Conservation (phyloP, 2,329 filamentous ascomycete genomes). For the Alternaria arbusti region DNA sequence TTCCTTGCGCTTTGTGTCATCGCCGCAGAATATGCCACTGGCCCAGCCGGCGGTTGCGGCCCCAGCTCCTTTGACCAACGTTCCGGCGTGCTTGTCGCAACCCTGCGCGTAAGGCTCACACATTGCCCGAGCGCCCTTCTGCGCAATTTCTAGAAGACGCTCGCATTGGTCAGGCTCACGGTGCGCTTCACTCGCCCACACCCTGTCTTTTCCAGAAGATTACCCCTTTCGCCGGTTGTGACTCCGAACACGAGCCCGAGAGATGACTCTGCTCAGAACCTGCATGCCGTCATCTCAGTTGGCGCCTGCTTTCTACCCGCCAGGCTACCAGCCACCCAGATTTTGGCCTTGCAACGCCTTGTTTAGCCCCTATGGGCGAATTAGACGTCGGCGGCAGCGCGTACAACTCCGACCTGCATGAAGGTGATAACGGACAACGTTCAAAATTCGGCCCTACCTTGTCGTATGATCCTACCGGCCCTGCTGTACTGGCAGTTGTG, state of each 20-base stretch:
- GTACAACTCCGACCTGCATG: slow-evolving; percentile 24
- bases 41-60: slow-evolving; percentile 37
- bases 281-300: slow-evolving; percentile 17
- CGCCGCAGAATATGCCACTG: slow-evolving; percentile 24
- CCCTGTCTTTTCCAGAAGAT: slow-evolving; percentile 47
- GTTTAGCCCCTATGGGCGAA: neutral
- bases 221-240: slow-evolving; percentile 40
- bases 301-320: slow-evolving; percentile 19
- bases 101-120: slow-evolving; percentile 34
- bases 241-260: slow-evolving; percentile 21
- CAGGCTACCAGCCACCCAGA: slow-evolving; percentile 9
- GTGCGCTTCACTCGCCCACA: slow-evolving; percentile 35
- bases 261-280: slow-evolving; percentile 22
- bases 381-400: slow-evolving; percentile 20
- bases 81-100: slow-evolving; percentile 33
- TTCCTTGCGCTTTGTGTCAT: slow-evolving; percentile 31
- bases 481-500: slow-evolving; percentile 6
- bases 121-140: slow-evolving; percentile 41
- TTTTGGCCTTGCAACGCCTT: slow-evolving; percentile 1
- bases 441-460: slow-evolving; percentile 16
- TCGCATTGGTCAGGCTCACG: slow-evolving; percentile 26
- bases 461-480: slow-evolving; percentile 9
- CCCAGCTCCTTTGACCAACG: slow-evolving; percentile 35
- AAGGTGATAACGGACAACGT: slow-evolving; percentile 21
- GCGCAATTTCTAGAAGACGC: slow-evolving; percentile 46